Evolutionary conservation across 2,329 filamentous ascomycete species (phyloP).

Genomic region (Phaeosphaeriaceae sp.): DNA sequence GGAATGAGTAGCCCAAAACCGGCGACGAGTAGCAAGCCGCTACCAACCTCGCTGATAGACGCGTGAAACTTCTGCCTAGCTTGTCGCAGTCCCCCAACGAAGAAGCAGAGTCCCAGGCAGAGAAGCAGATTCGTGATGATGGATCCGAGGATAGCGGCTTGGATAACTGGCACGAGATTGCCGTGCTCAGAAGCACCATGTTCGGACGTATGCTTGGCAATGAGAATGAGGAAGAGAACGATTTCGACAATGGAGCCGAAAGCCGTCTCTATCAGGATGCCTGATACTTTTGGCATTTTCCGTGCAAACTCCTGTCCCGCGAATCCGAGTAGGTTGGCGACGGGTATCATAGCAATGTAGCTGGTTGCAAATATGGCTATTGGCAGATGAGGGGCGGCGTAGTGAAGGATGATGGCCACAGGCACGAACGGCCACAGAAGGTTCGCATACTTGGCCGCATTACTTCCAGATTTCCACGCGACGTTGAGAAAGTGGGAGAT

Average conservation of each 20-base stretch:
- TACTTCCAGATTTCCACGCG: constrained; percentile 68
- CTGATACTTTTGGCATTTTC: constrained; percentile 76
- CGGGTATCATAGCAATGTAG: constrained; percentile 78
- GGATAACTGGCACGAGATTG: constrained; percentile 68
- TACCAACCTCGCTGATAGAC: constrained; percentile 80
- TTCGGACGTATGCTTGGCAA: constrained; percentile 58
- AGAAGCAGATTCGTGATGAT: constrained; percentile 82
- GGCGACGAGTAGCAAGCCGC: constrained; percentile 76
- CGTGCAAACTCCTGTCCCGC: constrained; percentile 73
- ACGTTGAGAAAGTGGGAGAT: constrained; percentile 68
- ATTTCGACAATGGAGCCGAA: constrained; percentile 80
- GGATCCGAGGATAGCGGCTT: constrained; percentile 83
- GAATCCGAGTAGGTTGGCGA: constrained; percentile 77
- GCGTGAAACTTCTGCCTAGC: constrained; percentile 76
- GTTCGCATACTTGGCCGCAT: constrained; percentile 70
- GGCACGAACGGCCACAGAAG: constrained; percentile 78
- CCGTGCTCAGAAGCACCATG: constrained; percentile 47
- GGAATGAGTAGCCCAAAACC: constrained; percentile 60
- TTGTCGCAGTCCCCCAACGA: constrained; percentile 73
- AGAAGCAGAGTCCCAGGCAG: constrained; percentile 81
- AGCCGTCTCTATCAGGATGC: constrained; percentile 64
- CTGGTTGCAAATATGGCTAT: constrained; percentile 71
- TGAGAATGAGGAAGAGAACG: constrained; percentile 78
- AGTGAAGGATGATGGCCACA: constrained; percentile 69
- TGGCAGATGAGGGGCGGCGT: constrained; percentile 60